Percentiles rank a stretch among this genome's conserved stretches.
phyloP scores from a whole-genome alignment of 1,139 yeast genomes.

The Blastobotrys ciferrii region DNA sequence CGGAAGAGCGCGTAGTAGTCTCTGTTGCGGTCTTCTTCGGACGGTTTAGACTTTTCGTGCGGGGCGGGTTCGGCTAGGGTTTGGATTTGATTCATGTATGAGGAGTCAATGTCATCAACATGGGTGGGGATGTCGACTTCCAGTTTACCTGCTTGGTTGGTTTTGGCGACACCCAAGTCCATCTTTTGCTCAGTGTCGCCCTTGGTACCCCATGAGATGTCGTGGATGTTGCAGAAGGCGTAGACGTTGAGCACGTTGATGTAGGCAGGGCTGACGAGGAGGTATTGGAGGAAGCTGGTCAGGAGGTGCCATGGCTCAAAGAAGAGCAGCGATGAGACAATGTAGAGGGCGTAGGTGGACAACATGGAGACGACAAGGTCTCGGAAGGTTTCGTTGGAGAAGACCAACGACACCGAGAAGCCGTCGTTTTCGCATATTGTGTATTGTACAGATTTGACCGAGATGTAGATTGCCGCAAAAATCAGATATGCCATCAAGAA shows the following conservation, averaged over 20 bases:
- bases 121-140: constrained; percentile 67
- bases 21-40: constrained; percentile 25
- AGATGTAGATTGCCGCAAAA: constrained; percentile 81
- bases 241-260: constrained; percentile 77
- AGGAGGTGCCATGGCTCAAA: constrained; percentile 80
- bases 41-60: constrained; percentile 26
- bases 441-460: constrained; percentile 64
- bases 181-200: constrained; percentile 59
- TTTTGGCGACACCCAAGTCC: constrained; percentile 70
- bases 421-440: constrained; percentile 43
- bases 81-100: constrained; percentile 45
- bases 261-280: constrained; percentile 71
- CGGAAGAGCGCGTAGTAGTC: constrained; percentile 77
- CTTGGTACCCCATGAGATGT: constrained; percentile 86
- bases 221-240: constrained; percentile 83
- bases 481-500: constrained; percentile 88
- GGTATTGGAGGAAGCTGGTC: constrained; percentile 68
- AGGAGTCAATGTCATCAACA: constrained; percentile 57
- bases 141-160: constrained; percentile 52
- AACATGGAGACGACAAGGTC: constrained; percentile 83
- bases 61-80: constrained; percentile 30
- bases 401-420: constrained; percentile 48
- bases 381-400: constrained; percentile 66
- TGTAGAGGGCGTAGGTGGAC: constrained; percentile 80
- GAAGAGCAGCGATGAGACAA: constrained; percentile 69